A percentile compares a stretch with the other conserved stretches of the same genome.
phyloP scores from a whole-genome alignment of 345 rosid species.

The Linum usitatissimum region DNA sequence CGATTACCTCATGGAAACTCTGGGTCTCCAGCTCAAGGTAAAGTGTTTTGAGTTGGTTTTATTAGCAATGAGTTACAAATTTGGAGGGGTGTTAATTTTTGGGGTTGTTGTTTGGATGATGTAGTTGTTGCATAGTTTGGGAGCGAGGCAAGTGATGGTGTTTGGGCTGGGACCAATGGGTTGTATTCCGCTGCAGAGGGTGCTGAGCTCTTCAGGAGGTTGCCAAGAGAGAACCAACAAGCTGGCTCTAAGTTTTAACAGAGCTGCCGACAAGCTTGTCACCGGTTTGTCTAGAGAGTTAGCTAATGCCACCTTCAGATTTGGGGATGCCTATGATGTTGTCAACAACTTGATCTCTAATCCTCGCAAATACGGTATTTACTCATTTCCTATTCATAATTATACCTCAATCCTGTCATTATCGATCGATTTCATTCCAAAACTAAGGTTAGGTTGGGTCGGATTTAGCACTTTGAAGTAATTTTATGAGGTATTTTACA shows the following conservation, averaged over 20 bases:
- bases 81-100: background rate
- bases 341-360: constrained; percentile 57
- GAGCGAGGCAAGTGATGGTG: constrained; percentile 69
- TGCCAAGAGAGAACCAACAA: constrained; percentile 70
- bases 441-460: too few relatives aligned
- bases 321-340: constrained; percentile 84
- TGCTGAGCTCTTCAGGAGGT: constrained; percentile 43
- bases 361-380: constrained; percentile 55
- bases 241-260: constrained; percentile 55
- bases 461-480: too few relatives aligned
- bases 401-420: too few relatives aligned
- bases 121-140: constrained; percentile 51
- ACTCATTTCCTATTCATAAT: too few relatives aligned
- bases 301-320: constrained; percentile 47
- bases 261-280: constrained; percentile 40
- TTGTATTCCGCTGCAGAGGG: constrained; percentile 94
- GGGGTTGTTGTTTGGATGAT: background rate
- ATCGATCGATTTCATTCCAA: too few relatives aligned
- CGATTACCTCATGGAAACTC: constrained; percentile 60
- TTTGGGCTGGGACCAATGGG: constrained; percentile 97
- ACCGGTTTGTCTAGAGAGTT: constrained; percentile 29
- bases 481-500: too few relatives aligned
- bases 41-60: background rate
- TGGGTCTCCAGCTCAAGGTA: constrained; percentile 56
- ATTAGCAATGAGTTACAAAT: too few relatives aligned